Conservation (phyloP, 116 monocot species). For the Cymodocea nodosa region DNA sequence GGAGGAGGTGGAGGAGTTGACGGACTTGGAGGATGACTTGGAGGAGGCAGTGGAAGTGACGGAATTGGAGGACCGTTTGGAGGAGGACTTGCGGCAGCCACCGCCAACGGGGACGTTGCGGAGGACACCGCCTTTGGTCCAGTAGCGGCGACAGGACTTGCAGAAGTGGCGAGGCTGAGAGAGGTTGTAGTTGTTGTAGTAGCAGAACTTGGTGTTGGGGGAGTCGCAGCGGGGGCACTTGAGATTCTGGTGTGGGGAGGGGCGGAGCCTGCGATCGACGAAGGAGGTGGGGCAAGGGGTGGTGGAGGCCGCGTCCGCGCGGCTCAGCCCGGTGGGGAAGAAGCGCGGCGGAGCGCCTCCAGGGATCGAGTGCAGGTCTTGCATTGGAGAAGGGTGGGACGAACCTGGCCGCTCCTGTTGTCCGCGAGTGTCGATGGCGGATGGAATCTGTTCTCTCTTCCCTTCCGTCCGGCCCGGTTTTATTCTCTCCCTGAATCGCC, state of each 20-base stretch:
- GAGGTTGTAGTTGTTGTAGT: slow-evolving; percentile 59
- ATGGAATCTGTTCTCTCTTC: background rate
- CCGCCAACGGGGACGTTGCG: slow-evolving; percentile 35
- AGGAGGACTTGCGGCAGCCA: slow-evolving; percentile 14
- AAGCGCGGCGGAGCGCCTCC: background rate
- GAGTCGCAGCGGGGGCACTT: slow-evolving; percentile 53
- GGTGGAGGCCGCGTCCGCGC: background rate
- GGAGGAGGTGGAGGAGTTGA: slow-evolving; percentile 1
- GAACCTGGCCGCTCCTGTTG: background rate
- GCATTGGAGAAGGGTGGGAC: background rate
- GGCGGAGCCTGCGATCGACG: slow-evolving; percentile 2
- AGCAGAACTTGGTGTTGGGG: slow-evolving; percentile 60
- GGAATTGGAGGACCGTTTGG: slow-evolving; percentile 12
- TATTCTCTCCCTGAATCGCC: background rate
- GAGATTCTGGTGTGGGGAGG: slow-evolving; percentile 4
- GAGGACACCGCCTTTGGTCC: slow-evolving; percentile 52
- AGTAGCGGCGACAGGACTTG: slow-evolving; percentile 43
- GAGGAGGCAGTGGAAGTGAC: background rate
- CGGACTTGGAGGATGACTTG: background rate
- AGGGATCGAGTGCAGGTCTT: background rate
- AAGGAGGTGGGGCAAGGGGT: background rate
- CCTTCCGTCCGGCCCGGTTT: background rate
- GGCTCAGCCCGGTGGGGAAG: background rate
- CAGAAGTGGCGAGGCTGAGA: slow-evolving; percentile 47
- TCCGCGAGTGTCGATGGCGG: no score